A percentile compares a stretch with the other conserved stretches of the same genome.
Evolutionary conservation across 106 monocot species (phyloP).

Genomic region (Dendrobium huoshanense): DNA sequence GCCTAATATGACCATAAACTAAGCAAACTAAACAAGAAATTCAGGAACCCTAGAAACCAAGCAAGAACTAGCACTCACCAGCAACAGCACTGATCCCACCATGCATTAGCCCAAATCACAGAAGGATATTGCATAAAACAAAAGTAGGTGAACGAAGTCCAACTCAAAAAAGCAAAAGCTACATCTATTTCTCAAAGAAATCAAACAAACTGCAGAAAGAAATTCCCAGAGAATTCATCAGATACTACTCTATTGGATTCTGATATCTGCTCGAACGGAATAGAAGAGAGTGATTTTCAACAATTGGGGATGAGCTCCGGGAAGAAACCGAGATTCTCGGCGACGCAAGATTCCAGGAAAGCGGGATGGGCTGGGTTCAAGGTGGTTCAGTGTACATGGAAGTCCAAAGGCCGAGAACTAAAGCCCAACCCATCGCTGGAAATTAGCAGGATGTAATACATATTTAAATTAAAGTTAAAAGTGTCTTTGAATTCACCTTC

Average conservation of each 20-base stretch:
- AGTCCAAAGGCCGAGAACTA: too few relatives aligned
- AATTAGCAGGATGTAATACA: too few relatives aligned
- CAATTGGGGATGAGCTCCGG: not conserved
- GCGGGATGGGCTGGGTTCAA: too few relatives aligned
- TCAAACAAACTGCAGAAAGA: not conserved
- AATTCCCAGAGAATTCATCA: not conserved
- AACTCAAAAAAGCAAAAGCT: not conserved
- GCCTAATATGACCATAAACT: not conserved
- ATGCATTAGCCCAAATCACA: not conserved
- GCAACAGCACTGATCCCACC: not conserved
- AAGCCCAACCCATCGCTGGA: too few relatives aligned
- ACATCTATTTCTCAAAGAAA: not conserved
- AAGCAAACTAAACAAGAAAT: not conserved
- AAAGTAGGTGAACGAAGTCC: not conserved
- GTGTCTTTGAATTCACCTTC: too few relatives aligned
- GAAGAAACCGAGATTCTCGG: too few relatives aligned
- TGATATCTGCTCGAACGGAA: not conserved
- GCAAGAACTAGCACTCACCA: not conserved
- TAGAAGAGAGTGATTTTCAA: not conserved
- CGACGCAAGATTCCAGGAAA: too few relatives aligned
- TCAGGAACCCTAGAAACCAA: not conserved
- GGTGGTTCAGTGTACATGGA: too few relatives aligned
- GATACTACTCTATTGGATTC: not conserved
- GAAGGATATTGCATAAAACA: not conserved
- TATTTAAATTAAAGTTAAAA: too few relatives aligned